Percentiles rank a stretch among this genome's conserved stretches.
Evolutionary conservation across 768 basidiomycete species (phyloP).

Genomic region (Boletus bicolor): DNA sequence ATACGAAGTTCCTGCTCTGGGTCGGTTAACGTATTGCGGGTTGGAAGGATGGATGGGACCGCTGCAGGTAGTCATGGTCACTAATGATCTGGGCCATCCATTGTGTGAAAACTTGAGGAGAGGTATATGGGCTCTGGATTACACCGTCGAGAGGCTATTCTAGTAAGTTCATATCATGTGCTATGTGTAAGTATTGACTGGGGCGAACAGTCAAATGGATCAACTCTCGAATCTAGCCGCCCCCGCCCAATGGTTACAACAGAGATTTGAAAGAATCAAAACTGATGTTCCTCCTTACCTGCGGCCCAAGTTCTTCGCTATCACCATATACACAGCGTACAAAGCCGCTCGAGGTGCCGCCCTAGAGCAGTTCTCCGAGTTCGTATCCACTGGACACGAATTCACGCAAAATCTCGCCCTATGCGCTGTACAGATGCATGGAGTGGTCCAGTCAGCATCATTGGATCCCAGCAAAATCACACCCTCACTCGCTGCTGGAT

Average conservation of each 20-base stretch:
- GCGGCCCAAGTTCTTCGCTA: constrained; percentile 94
- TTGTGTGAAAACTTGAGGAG: constrained; percentile 84
- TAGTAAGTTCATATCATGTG: constrained; percentile 47
- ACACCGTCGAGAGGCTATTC: constrained; percentile 65
- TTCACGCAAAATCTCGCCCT: constrained; percentile 91
- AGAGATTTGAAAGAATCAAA: constrained; percentile 83
- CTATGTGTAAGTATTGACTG: constrained; percentile 11
- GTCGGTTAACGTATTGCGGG: constrained; percentile 85
- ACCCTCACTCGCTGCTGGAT: constrained; percentile 88
- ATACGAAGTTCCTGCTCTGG: constrained; percentile 76
- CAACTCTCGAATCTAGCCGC: constrained; percentile 64
- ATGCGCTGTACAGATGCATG: constrained; percentile 86
- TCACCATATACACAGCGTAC: constrained; percentile 88
- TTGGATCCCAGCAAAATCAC: constrained; percentile 67
- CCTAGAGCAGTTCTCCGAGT: constrained; percentile 86
- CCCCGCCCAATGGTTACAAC: constrained; percentile 81
- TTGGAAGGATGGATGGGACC: constrained; percentile 97
- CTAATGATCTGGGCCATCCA: constrained; percentile 92
- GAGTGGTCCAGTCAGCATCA: constrained; percentile 86
- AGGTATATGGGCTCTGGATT: constrained; percentile 92
- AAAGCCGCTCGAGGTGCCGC: constrained; percentile 82
- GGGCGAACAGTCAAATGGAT: constrained; percentile 48
- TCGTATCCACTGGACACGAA: constrained; percentile 76
- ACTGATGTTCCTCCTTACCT: constrained; percentile 75
- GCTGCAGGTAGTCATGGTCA: constrained; percentile 75